These are phyloP conservation scores for Rhexocercosporidium sp. DNA, from an alignment of 2,329 filamentous ascomycete species.

Conservation along the genomic window DNA sequence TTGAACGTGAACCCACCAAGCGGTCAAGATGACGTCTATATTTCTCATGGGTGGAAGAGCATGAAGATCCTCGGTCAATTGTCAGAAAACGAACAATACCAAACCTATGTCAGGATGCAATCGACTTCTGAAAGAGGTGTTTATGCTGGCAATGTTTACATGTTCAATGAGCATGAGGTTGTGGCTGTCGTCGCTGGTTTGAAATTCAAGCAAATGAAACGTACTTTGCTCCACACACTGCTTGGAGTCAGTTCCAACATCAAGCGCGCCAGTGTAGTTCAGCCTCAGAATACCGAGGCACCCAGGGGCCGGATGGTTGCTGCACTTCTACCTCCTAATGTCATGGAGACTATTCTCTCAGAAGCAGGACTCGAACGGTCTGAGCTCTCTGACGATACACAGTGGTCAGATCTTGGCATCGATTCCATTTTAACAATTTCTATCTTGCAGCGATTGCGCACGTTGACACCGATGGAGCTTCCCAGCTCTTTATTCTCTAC, in stretches of 20 bases:
- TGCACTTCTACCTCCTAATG: background rate
- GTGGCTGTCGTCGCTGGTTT: background rate
- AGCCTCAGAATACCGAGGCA: background rate
- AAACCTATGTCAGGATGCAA: background rate
- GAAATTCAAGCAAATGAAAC: background rate
- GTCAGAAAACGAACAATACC: background rate
- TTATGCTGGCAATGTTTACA: background rate
- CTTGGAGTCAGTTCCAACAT: background rate
- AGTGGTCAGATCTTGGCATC: background rate
- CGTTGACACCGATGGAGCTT: background rate
- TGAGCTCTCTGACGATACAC: background rate
- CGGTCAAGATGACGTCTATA: slow-evolving; percentile 2
- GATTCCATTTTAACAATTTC: slow-evolving; percentile 1
- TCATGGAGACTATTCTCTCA: background rate
- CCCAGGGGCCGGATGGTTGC: background rate
- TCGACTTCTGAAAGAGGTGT: background rate
- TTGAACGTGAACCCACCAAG: slow-evolving; percentile 28
- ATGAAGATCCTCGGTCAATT: background rate
- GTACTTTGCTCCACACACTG: background rate
- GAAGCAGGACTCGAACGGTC: background rate
- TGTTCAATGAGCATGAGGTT: background rate
- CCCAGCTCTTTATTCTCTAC: background rate
- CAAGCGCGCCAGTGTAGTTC: background rate
- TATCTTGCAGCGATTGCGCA: background rate
- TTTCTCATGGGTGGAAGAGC: background rate